Base-by-base conservation (phyloP, 495 filamentous ascomycete species). In the Daldinia vernicosa region DNA sequence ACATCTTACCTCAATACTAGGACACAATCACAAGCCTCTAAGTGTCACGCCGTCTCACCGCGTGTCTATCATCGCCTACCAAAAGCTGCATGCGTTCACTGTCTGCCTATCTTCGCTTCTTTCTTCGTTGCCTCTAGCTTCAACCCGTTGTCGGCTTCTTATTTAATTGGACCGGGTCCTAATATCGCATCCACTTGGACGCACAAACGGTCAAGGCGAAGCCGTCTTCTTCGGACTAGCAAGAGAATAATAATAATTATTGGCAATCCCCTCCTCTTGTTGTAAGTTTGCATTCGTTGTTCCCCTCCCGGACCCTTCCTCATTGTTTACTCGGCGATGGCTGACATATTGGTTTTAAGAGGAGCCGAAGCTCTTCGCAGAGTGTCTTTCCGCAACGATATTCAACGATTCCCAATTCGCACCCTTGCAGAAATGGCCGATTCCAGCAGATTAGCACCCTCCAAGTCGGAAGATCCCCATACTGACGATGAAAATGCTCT, bases 391-490 rank as follows among this genome's bases (percentile, higher is more conserved):
- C 69, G 75, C 5, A 79, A 74, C 73, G 76, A 77, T 52, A 75
- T 74, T 22, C 75, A 79, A 67, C 64, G 74, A 35, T 79, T 75
- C 52, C 76, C 78, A 52, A 67, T 72, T 26, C 78, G 75, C 22
- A 79, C 81, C 26, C 72, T 84, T 30, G 72, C 74, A 75, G 79
- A 79, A 52, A 86, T 89, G 86, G 82, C 80, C 47, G 81, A 82
- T 60, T 77, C 83, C 37, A 71, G 66, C 53, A 80, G 77, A 52
- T 63, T 76, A 17, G 68, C 73, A 28, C 66, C 70, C 52, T 67
- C 71, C 66, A 83, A 75, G 55, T 84, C 80, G 52, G 82, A 84
- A 40, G 77, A 74, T 37, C 68, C 74, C 11, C 79, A 78, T 45
- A 84, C 81, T 19, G 82, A 84, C 69, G 78, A 80, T 68, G 83